Base-by-base conservation (phyloP, 1,284 basidiomycete genomes). In the Irpex rosettiformis region DNA sequence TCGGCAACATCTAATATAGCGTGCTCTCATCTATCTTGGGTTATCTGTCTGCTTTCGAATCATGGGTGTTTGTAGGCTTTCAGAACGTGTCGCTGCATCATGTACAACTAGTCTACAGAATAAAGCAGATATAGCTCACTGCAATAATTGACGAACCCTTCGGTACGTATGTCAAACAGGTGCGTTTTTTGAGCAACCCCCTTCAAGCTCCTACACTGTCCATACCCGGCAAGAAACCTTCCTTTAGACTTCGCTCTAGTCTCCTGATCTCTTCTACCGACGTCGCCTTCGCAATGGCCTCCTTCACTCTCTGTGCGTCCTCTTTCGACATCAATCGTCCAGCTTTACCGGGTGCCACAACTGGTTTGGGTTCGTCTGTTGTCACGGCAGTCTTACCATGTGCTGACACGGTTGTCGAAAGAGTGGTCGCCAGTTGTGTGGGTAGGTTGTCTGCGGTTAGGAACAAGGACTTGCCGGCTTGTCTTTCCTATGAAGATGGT, bases 271-370 rank as follows among this genome's bases (percentile, higher is more conserved):
- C 94, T 67, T 98, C 96, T 59, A 94, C 85, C 49, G 91, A 96
- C 54, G 88, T 89, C 28, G 96, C 96, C 62, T 87, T 86, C 62
- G 92, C 91, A 67, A 98, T 95, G 16, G 96, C 94, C 60, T 89
- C 86, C 70, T 90, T 90, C 63, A 98, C 92, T 66, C 88, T 86
- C 68, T 91, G 88, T 69, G 92, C 91, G 70, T 98, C 96, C 67
- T 96, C 93, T 64, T 91, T 90, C 18, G 93, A 94, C 87, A 98
- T 91, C 66, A 96, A 75, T 54, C 94, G 82, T 5, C 94, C 89
- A 2, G 90, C 89, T 66, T 85, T 90, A 13, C 80, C 81, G 58
- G 77, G 69, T 33, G 77, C 71, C n/a, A 80, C 75, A n/a, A 78
- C 78, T 24, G 80, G 75, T 67, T 85, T 86, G n/a, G 89, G 86